Conservation (phyloP, 192 early-diverging fungal species). For the Gonapodya sp. region DNA sequence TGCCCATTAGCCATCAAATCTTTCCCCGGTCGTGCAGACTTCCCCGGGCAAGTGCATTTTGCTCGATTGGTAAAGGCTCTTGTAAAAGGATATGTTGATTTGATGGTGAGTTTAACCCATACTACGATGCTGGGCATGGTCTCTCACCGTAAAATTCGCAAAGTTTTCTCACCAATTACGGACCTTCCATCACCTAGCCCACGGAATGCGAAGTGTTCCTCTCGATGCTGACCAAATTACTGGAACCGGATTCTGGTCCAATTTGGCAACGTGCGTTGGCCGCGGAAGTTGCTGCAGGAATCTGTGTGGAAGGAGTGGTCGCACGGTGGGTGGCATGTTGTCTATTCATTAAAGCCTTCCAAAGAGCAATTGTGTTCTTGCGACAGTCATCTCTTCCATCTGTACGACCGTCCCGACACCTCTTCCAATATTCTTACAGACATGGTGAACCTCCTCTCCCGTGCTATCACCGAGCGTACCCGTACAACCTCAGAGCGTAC, state of each 20-base stretch:
- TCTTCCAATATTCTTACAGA: constrained; percentile 71
- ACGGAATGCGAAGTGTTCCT: constrained; percentile 94
- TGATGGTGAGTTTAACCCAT: constrained; percentile 38
- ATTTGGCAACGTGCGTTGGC: constrained; percentile 71
- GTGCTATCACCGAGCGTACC: constrained; percentile 63
- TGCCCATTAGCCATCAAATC: constrained; percentile 83
- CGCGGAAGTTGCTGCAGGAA: constrained; percentile 66
- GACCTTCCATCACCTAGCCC: constrained; percentile 29
- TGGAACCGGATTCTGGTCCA: constrained; percentile 64
- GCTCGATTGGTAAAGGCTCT: constrained; percentile 71
- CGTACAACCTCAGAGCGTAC: background rate
- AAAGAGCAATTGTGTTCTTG: background rate
- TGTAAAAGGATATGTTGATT: constrained; percentile 62
- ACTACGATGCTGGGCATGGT: background rate
- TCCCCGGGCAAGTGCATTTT: constrained; percentile 69
- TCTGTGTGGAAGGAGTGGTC: constrained; percentile 50
- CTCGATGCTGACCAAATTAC: constrained; percentile 70
- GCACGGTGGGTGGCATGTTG: constrained; percentile 44
- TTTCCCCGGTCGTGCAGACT: constrained; percentile 86
- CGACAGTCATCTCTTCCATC: constrained; percentile 45
- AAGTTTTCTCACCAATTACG: background rate
- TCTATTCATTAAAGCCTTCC: background rate
- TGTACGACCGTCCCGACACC: constrained; percentile 67
- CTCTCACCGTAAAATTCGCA: constrained; percentile 14
- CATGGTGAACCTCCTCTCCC: constrained; percentile 64